Conservation (phyloP, 2,329 filamentous ascomycete species). For the Penicillium brasilianum region DNA sequence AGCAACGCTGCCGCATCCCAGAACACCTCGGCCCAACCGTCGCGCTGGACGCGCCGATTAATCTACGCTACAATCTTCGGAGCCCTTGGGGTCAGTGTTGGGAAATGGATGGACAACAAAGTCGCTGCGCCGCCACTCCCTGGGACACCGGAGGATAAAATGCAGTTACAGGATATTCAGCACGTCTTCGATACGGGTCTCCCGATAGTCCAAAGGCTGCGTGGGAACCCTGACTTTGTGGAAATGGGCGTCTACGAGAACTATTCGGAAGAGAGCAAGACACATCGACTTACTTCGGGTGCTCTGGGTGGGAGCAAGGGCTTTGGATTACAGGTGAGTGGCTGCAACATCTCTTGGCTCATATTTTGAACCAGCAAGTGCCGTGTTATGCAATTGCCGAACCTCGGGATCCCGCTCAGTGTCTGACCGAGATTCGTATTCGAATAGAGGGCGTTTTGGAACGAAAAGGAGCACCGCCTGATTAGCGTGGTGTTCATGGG, state of each 20-base stretch:
- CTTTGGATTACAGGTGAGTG: constrained; percentile 47
- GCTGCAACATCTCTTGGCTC: constrained; percentile 11
- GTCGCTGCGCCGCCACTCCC: constrained; percentile 36
- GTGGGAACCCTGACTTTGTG: constrained; percentile 45
- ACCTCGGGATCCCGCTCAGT: constrained; percentile 19
- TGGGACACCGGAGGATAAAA: constrained; percentile 42
- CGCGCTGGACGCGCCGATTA: constrained; percentile 43
- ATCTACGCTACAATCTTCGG: constrained; percentile 44
- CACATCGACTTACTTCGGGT: constrained; percentile 45
- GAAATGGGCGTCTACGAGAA: constrained; percentile 47
- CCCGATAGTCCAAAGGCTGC: constrained; percentile 45
- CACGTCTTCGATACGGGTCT: constrained; percentile 39
- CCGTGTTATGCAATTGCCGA: constrained; percentile 25
- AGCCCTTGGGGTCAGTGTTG: constrained; percentile 35
- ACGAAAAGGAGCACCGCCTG: constrained; percentile 61
- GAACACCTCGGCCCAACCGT: constrained; percentile 25
- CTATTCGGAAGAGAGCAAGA: constrained; percentile 42
- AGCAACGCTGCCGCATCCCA: constrained; percentile 27
- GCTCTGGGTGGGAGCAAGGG: constrained; percentile 48
- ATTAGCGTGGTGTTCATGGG: constrained; percentile 72
- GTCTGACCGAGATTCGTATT: constrained; percentile 25
- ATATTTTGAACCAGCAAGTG: constrained; percentile 16
- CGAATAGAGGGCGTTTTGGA: constrained; percentile 68
- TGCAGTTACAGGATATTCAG: constrained; percentile 37
- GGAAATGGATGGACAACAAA: constrained; percentile 32